These are phyloP conservation scores for Talaromyces sp. DNA, from an alignment of 2,329 filamentous ascomycete genomes.

Conservation along the genomic window DNA sequence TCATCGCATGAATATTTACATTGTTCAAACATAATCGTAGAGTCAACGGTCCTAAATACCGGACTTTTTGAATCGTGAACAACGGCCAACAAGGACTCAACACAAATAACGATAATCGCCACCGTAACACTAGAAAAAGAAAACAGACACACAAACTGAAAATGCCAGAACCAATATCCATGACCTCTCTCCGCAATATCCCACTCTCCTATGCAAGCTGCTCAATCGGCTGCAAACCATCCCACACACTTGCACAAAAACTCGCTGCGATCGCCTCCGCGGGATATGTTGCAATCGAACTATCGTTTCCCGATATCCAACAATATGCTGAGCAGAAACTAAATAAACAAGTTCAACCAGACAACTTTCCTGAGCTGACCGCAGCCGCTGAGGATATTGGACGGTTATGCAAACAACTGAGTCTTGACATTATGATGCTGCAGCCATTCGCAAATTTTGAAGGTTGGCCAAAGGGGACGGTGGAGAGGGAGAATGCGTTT, in stretches of 20 bases:
- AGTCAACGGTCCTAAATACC: neutral
- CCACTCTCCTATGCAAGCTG: constrained; percentile 38
- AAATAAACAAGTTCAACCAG: constrained; percentile 43
- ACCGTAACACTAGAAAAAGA: neutral
- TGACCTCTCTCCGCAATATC: constrained; percentile 21
- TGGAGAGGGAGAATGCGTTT: constrained; percentile 59
- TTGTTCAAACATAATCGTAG: neutral
- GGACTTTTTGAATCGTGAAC: neutral
- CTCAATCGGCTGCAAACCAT: constrained; percentile 32
- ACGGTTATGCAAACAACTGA: constrained; percentile 48
- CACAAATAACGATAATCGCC: neutral
- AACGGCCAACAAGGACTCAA: neutral
- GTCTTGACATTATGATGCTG: constrained; percentile 61
- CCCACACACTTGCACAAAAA: constrained; percentile 32
- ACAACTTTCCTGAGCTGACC: constrained; percentile 57
- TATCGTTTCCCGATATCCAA: constrained; percentile 68
- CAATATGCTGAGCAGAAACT: constrained; percentile 53
- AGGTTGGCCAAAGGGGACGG: constrained; percentile 59
- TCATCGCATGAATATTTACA: neutral
- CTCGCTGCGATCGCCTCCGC: constrained; percentile 35
- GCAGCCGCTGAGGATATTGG: constrained; percentile 52
- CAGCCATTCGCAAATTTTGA: constrained; percentile 75
- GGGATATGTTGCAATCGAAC: constrained; percentile 60
- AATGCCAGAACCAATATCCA: constrained; percentile 6
- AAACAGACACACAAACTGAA: neutral